A percentile compares a stretch with the other conserved stretches of the same genome.
phyloP scores from a whole-genome alignment of 129 eudicot species.

The Silybum marianum region DNA sequence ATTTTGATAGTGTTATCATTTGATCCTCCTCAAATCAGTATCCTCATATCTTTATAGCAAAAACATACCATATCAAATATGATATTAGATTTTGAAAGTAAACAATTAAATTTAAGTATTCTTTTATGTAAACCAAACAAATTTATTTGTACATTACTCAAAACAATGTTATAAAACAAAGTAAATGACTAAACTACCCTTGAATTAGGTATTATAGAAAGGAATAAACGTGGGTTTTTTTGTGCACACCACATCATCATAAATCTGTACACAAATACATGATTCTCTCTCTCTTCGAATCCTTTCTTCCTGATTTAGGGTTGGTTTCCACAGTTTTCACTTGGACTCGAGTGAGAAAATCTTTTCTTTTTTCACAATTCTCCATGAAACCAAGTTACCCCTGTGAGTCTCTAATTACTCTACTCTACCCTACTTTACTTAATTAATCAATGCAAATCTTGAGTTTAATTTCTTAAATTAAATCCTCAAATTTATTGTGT shows the following conservation, averaged over 20 bases:
- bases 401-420: conserved; percentile 25
- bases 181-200: conserved; percentile 20
- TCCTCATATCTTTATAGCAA: too few species aligned
- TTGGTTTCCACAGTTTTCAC: conserved; percentile 6
- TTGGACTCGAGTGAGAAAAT: not conserved
- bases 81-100: not conserved
- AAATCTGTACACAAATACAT: conserved; percentile 18
- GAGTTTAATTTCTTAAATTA: conserved; percentile 3
- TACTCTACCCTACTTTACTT: not conserved
- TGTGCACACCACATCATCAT: conserved; percentile 24
- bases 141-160: not conserved
- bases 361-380: not conserved
- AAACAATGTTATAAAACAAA: not conserved
- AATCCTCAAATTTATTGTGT: conserved; percentile 18
- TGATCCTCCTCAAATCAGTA: too few species aligned
- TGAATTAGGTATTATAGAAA: conserved; percentile 5
- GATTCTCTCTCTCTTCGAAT: not conserved
- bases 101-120: too few species aligned
- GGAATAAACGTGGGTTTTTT: conserved; percentile 24
- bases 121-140: too few species aligned
- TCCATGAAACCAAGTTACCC: not conserved
- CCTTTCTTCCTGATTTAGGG: not conserved
- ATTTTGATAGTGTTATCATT: too few species aligned
- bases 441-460: not conserved
- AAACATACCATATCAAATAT: too few species aligned